phyloP scores from a whole-genome alignment of 257 asterid species.

The Echites panduratus region DNA sequence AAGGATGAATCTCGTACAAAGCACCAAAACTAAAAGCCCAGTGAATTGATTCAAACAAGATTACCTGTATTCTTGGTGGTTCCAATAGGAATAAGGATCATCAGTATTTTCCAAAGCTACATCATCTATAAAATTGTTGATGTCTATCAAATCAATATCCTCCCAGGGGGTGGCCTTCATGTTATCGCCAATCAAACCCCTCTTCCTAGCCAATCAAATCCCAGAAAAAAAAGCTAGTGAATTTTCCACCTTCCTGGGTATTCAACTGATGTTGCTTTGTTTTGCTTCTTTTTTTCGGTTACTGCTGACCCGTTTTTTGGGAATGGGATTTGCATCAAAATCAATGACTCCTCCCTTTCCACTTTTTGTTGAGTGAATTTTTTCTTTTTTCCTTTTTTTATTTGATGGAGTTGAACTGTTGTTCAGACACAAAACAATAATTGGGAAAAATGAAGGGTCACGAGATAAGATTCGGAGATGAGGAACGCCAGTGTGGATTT shows the following conservation, averaged over 20 bases:
- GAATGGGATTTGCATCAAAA: not conserved
- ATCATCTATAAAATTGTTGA: slow-evolving; percentile 18
- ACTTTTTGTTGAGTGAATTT: not conserved
- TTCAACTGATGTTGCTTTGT: slow-evolving; percentile 2
- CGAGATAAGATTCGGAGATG: slow-evolving; percentile 8
- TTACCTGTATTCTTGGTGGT: slow-evolving; percentile 13
- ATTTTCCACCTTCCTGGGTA: not conserved
- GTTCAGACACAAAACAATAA: not conserved
- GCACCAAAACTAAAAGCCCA: not conserved
- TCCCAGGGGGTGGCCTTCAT: slow-evolving; percentile 17
- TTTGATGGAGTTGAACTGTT: not conserved
- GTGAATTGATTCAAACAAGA: not conserved
- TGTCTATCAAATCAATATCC: slow-evolving; percentile 19
- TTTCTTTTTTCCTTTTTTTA: not conserved
- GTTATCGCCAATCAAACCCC: slow-evolving; percentile 4
- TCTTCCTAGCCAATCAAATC: not conserved
- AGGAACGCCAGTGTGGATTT: not conserved
- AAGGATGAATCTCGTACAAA: not conserved
- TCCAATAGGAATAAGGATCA: slow-evolving; percentile 20
- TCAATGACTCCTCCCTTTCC: not conserved
- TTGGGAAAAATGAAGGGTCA: slow-evolving; percentile 9
- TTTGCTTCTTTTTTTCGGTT: not conserved
- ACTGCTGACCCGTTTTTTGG: slow-evolving; percentile 2
- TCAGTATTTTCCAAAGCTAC: slow-evolving; percentile 11
- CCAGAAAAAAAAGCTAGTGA: not conserved